phyloP scores from a whole-genome alignment of 331 rosid genomes.

The Dryas integrifolia region DNA sequence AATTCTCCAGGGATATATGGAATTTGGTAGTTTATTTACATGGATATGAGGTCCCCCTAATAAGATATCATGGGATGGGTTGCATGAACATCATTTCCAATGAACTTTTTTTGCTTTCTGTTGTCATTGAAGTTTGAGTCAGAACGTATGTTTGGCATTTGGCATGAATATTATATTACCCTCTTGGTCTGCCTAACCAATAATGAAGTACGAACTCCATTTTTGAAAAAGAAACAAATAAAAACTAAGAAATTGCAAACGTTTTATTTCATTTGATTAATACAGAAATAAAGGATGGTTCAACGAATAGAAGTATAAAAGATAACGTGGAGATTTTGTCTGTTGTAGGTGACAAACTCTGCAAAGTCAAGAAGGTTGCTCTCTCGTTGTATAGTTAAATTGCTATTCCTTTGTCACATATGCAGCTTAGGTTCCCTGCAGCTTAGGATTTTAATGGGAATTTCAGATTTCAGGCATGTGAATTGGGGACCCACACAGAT shows the following conservation, averaged over 20 bases:
- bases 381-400: not conserved
- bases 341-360: not conserved
- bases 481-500: conserved; percentile 6
- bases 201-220: not conserved
- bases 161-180: not conserved
- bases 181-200: not conserved
- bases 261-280: not conserved
- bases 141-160: too few relatives aligned
- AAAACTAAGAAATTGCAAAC: not conserved
- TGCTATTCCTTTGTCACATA: not conserved
- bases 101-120: not conserved
- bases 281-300: not conserved
- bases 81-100: not conserved
- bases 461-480: conserved; percentile 3
- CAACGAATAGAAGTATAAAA: not conserved
- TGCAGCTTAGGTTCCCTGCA: conserved; percentile 4
- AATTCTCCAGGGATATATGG: too few relatives aligned
- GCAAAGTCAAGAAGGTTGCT: conserved; percentile 22
- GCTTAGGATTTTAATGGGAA: not conserved
- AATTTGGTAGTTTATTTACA: too few relatives aligned
- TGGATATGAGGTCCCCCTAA: not conserved
- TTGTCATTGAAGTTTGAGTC: not conserved
- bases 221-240: not conserved
- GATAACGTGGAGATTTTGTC: conserved; percentile 17
- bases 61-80: not conserved